Evolutionary conservation across 192 early-diverging fungal species (phyloP).

Genomic region (Mortierella claussenii): DNA sequence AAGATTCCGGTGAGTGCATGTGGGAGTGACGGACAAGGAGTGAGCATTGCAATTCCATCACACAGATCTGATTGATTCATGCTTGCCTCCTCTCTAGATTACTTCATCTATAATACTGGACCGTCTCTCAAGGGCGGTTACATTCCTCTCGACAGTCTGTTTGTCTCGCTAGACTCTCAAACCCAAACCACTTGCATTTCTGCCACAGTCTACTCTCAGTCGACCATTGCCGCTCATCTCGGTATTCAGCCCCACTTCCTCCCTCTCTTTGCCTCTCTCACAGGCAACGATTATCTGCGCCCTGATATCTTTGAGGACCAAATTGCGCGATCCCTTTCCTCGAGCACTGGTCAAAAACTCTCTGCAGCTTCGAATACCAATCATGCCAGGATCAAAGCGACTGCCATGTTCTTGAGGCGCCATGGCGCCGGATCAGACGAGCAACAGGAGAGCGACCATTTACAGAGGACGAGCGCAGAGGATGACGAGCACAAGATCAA

Average conservation of each 20-base stretch:
- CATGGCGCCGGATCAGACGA: conserved; percentile 19
- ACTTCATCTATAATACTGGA: conserved; percentile 56
- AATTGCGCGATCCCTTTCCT: conserved; percentile 18
- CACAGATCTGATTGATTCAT: neutral
- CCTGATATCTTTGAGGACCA: conserved; percentile 45
- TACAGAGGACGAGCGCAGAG: neutral
- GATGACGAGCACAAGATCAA: neutral
- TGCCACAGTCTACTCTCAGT: conserved; percentile 54
- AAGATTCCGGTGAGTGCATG: conserved; percentile 53
- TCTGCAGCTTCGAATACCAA: conserved; percentile 18
- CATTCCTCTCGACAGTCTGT: conserved; percentile 58
- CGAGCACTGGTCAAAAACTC: conserved; percentile 21
- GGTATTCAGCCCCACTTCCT: conserved; percentile 39
- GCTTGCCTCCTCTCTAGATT: conserved; percentile 30
- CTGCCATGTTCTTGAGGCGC: conserved; percentile 31
- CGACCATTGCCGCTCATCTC: conserved; percentile 44
- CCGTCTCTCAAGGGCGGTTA: conserved; percentile 51
- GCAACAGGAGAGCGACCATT: neutral
- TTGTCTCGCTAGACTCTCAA: conserved; percentile 15
- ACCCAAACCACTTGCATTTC: conserved; percentile 14
- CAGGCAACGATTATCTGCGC: conserved; percentile 62
- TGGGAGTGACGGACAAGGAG: too few relatives aligned
- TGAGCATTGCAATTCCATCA: neutral
- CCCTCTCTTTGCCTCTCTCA: conserved; percentile 59
- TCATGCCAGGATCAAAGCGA: conserved; percentile 33